A percentile compares a stretch with the other conserved stretches of the same genome.
Conservation (phyloP, 78 protist genomes). For the Pigoraptor vietnamica region DNA sequence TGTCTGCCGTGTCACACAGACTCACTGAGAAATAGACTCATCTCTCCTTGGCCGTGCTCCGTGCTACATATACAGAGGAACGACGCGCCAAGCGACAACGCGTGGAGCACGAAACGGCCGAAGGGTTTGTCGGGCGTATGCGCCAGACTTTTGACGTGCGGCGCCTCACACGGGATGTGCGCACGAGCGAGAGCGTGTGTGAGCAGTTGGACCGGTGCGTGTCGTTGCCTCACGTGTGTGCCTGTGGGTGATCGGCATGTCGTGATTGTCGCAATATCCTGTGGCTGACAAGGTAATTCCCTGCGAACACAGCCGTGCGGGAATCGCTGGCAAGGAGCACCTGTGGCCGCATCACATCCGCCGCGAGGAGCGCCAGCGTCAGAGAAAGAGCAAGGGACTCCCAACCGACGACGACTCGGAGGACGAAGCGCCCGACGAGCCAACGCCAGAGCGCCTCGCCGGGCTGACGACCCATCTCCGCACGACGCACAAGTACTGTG, state of each 20-base stretch:
- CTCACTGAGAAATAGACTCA: too few species aligned
- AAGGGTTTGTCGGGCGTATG: neutral
- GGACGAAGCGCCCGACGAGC: neutral
- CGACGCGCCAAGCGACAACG: neutral
- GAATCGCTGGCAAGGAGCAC: neutral
- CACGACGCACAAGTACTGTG: too few species aligned
- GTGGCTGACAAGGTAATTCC: too few species aligned
- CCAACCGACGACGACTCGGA: neutral
- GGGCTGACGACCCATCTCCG: too few species aligned
- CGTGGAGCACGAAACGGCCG: neutral
- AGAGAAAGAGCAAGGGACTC: neutral
- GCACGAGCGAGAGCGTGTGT: neutral
- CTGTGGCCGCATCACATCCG: neutral
- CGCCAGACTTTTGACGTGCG: neutral
- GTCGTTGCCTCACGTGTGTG: neutral
- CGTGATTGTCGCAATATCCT: too few species aligned
- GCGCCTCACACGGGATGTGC: neutral
- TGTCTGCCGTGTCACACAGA: neutral
- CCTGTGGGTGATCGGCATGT: neutral
- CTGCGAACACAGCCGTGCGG: too few species aligned
- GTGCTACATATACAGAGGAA: neutral
- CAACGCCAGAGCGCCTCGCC: too few species aligned
- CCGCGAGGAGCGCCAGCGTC: neutral
- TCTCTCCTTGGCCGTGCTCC: too few species aligned
- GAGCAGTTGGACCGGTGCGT: neutral